These are phyloP conservation scores for Rutstroemia sp. DNA, from an alignment of 2,329 filamentous ascomycete genomes.

Conservation along the genomic window DNA sequence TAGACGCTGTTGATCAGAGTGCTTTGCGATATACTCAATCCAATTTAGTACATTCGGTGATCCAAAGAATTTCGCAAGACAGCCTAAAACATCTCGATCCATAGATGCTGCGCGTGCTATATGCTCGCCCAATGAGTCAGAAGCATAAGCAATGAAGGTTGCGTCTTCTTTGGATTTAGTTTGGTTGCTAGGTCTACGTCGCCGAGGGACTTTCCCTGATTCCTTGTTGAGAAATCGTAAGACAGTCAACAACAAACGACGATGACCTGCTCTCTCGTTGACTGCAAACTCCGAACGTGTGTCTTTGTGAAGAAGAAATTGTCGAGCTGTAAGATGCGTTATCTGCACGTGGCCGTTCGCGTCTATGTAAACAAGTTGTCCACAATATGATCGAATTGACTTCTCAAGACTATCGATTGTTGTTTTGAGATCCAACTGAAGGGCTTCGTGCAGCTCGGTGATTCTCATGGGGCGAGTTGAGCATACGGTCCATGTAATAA, in stretches of 20 bases:
- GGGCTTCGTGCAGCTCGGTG: slow-evolving; percentile 18
- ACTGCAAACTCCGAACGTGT: slow-evolving; percentile 24
- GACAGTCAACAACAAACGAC: slow-evolving; percentile 23
- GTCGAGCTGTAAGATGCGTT: slow-evolving; percentile 26
- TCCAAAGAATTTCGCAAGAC: slow-evolving; percentile 22
- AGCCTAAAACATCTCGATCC: slow-evolving; percentile 16
- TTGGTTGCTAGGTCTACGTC: not conserved
- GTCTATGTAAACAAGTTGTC: slow-evolving; percentile 27
- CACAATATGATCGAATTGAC: slow-evolving; percentile 26
- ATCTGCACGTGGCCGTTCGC: slow-evolving; percentile 16
- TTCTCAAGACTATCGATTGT: slow-evolving; percentile 18
- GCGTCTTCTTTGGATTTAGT: not conserved
- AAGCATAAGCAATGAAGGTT: slow-evolving; percentile 21
- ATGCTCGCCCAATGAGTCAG: slow-evolving; percentile 23
- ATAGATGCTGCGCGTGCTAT: slow-evolving; percentile 12
- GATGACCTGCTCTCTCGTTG: slow-evolving; percentile 18
- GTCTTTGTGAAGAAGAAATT: slow-evolving; percentile 23
- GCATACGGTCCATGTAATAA: slow-evolving; percentile 25
- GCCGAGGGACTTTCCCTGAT: slow-evolving; percentile 10
- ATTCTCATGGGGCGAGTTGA: slow-evolving; percentile 19
- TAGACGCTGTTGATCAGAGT: slow-evolving; percentile 17
- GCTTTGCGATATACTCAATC: slow-evolving; percentile 25
- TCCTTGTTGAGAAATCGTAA: slow-evolving; percentile 19
- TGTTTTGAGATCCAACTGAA: slow-evolving; percentile 26
- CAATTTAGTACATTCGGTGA: slow-evolving; percentile 22